Evolutionary conservation across 179 eudicot genomes (phyloP), one percentile per base, ranked within the genome.

Genomic region (Spinacia oleracea): DNA sequence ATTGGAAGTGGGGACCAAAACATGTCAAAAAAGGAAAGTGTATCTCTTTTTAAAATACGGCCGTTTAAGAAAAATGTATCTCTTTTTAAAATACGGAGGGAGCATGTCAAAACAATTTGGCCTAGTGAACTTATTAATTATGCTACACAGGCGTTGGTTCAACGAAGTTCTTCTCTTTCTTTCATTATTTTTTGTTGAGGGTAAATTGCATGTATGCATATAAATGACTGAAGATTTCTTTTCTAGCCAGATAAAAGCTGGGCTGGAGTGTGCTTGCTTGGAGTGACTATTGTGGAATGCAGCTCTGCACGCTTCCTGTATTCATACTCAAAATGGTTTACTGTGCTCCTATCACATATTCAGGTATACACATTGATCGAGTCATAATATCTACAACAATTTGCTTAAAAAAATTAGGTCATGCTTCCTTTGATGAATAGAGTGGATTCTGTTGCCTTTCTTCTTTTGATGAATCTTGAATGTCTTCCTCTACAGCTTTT

Each of bases 161-260:
- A 65, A 16, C 35, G 23, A 16, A 14, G 12, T 25, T 46, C 8
- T 53, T 4, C 31, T 4, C n/a, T 23, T 20, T n/a, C 5, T 5
- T 48, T 48, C 53, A 2, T 58, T 25, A 27, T 18, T 50, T 42
- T 62, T 34, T 27, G 0, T 53, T 43, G 20, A 16, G 69, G 53
- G 42, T 18, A 6, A 35, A 56, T 3, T 64, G 55, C 29, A 45
- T 59, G 23, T n/a, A 56, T 40, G 21, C 58, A 46, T 64, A 32
- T 78, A 42, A 59, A 70, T 81, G 72, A 79, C 75, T 70, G n/a
- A 45, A 1, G 27, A 45, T 31, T 23, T 9, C 65, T 71, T 83
- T 81, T 88, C 79, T 85, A 96, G 99, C 93, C 98, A 89, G 99
- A 96, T 89, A 93, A 93, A 82, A 86, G 97, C 75, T 90, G 97